Percentiles rank a stretch among this genome's conserved stretches.
Evolutionary conservation across 148 eudicot genomes (phyloP).

Genomic region (Camellia granthamiana): DNA sequence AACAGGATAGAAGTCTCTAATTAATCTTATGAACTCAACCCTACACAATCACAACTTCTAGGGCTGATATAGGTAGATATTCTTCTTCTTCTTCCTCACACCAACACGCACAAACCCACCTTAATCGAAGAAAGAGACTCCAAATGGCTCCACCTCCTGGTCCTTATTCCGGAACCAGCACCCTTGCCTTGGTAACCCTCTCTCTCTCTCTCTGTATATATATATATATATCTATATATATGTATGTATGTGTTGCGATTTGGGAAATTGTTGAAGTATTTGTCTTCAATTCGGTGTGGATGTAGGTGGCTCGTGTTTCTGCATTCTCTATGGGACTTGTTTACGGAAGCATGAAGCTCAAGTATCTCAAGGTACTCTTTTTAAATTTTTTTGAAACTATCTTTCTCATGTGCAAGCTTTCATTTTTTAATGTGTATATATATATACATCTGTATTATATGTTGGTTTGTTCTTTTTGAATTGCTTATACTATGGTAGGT

Average conservation of each 20-base stretch:
- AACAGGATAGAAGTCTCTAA: neutral
- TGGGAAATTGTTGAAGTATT: neutral
- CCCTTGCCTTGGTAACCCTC: constrained; percentile 58
- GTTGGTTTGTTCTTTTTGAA: neutral
- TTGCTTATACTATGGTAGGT: neutral
- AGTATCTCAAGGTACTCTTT: constrained; percentile 21
- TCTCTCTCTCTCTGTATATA: neutral
- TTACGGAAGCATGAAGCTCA: constrained; percentile 22
- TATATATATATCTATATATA: neutral
- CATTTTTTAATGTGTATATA: neutral
- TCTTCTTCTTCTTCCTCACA: neutral
- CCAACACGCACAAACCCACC: neutral
- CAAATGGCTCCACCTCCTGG: constrained; percentile 69
- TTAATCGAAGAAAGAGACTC: neutral
- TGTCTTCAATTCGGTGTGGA: neutral
- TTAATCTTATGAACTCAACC: neutral
- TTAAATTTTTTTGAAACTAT: too few species aligned
- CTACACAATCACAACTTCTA: neutral
- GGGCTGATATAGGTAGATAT: neutral
- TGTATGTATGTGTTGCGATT: neutral
- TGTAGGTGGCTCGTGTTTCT: constrained; percentile 20
- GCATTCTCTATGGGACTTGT: constrained; percentile 19
- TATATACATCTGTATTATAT: neutral
- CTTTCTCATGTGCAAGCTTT: neutral
- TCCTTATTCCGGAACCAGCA: constrained; percentile 72